Conservation (phyloP, 495 filamentous ascomycete species). For the Choiromyces venosus region DNA sequence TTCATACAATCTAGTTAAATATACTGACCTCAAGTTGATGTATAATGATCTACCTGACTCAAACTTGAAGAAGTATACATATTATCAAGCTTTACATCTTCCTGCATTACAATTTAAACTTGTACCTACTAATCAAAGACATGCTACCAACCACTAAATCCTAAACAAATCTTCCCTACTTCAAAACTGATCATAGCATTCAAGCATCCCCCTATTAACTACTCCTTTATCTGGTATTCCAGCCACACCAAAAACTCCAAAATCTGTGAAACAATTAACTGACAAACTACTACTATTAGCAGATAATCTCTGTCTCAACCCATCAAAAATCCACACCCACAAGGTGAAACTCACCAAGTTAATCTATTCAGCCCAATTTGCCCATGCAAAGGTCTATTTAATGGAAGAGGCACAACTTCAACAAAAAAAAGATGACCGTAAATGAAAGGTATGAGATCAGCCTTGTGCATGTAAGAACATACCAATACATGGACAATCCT, state of each 20-base stretch:
- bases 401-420: not conserved
- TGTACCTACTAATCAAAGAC: too few relatives aligned
- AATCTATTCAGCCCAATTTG: too few relatives aligned
- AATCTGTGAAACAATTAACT: not conserved
- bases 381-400: conserved; percentile 4
- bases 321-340: conserved; percentile 1
- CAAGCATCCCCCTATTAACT: too few relatives aligned
- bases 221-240: not conserved
- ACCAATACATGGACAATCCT: conserved; percentile 3
- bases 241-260: not conserved
- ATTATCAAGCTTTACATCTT: too few relatives aligned
- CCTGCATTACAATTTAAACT: too few relatives aligned
- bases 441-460: too few relatives aligned
- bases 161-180: too few relatives aligned
- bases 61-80: too few relatives aligned
- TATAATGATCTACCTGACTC: not conserved
- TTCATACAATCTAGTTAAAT: conserved; percentile 1
- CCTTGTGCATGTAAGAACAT: not conserved
- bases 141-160: too few relatives aligned
- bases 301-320: not conserved
- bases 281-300: not conserved
- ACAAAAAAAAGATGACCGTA: conserved; percentile 5
- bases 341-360: not conserved
- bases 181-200: too few relatives aligned
- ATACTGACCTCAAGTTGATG: not conserved